A percentile compares a stretch with the other conserved stretches of the same genome.
These are phyloP conservation scores for Rossbeevera mucosa DNA, from an alignment of 768 basidiomycete genomes.

Conservation along the genomic window DNA sequence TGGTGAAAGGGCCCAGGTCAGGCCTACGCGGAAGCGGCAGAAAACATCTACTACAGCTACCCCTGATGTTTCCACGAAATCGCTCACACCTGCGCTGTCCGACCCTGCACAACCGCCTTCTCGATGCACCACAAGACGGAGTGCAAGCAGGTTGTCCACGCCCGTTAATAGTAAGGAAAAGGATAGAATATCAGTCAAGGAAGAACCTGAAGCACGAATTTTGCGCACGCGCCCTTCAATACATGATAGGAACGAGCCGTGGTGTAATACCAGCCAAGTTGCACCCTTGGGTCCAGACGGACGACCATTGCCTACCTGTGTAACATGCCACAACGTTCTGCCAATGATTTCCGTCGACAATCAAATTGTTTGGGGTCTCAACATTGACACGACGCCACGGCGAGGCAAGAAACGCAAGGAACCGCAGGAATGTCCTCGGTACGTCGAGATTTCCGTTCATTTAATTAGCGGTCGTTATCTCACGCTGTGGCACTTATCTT, in stretches of 20 bases:
- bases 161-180: slow-evolving; percentile 34
- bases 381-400: slow-evolving; percentile 41
- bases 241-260: slow-evolving; percentile 32
- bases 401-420: slow-evolving; percentile 54
- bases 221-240: slow-evolving; percentile 46
- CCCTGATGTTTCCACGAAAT: slow-evolving; percentile 44
- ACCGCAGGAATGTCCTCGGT: slow-evolving; percentile 75
- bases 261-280: slow-evolving; percentile 39
- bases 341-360: slow-evolving; percentile 75
- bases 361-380: slow-evolving; percentile 70
- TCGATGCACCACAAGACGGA: slow-evolving; percentile 24
- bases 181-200: slow-evolving; percentile 43
- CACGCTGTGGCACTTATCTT: slow-evolving; percentile 11
- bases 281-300: slow-evolving; percentile 59
- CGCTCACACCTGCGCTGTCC: slow-evolving; percentile 32
- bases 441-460: slow-evolving; percentile 26
- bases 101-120: slow-evolving; percentile 26
- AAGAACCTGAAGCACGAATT: slow-evolving; percentile 45
- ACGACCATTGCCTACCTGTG: slow-evolving; percentile 63
- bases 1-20: slow-evolving; percentile 36
- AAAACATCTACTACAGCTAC: slow-evolving; percentile 41
- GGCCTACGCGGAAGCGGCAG: slow-evolving; percentile 55
- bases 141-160: slow-evolving; percentile 30
- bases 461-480: slow-evolving; percentile 9
- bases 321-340: slow-evolving; percentile 65